Evolutionary conservation across 768 basidiomycete species (phyloP).

Genomic region (Termitomyces sp.): DNA sequence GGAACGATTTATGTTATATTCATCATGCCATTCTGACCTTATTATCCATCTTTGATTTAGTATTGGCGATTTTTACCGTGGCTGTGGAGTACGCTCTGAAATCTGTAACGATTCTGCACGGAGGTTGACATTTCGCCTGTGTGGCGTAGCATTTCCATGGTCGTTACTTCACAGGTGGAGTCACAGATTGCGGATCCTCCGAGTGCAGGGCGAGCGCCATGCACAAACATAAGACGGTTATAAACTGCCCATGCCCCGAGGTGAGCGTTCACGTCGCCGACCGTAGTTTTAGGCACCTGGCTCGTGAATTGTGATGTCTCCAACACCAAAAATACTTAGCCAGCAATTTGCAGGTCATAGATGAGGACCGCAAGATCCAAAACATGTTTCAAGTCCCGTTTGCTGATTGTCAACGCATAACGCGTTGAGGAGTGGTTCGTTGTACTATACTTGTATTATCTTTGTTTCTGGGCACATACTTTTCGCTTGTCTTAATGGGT

Average conservation of each 20-base stretch:
- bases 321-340: background rate
- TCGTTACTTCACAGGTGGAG: conserved; percentile 42
- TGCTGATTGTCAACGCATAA: conserved; percentile 32
- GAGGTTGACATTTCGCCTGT: conserved; percentile 6
- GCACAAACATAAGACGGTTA: conserved; percentile 40
- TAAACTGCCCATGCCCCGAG: conserved; percentile 36
- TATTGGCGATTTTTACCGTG: conserved; percentile 44
- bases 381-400: conserved; percentile 42
- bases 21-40: background rate
- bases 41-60: conserved; percentile 18
- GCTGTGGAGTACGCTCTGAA: conserved; percentile 33
- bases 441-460: background rate
- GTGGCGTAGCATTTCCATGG: conserved; percentile 40
- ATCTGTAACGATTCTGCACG: background rate
- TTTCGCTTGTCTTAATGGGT: conserved; percentile 9
- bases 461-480: background rate
- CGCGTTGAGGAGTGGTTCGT: conserved; percentile 22
- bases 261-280: conserved; percentile 17
- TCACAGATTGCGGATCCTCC: conserved; percentile 30
- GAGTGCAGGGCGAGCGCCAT: conserved; percentile 33
- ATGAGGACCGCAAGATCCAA: conserved; percentile 37
- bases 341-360: conserved; percentile 26
- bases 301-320: background rate
- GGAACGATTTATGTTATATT: conserved; percentile 2
- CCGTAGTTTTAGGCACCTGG: background rate